phyloP scores from a whole-genome alignment of 2,329 filamentous ascomycete species.

The Macroventuria anomochaeta region DNA sequence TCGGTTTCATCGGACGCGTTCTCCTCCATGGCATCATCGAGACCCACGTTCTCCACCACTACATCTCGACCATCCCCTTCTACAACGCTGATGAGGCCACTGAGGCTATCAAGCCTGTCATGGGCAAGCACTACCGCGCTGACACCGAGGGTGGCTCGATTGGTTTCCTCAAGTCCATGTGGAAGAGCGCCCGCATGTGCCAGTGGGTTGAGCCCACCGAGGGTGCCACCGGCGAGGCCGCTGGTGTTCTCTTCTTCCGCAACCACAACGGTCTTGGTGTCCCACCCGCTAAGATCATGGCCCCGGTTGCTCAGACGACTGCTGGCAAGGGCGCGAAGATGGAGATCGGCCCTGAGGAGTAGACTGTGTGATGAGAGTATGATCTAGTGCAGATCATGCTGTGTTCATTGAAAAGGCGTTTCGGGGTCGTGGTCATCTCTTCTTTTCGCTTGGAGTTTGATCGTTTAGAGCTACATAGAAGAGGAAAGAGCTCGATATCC shows the following conservation, averaged over 20 bases:
- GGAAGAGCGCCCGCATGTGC: conserved; percentile 81
- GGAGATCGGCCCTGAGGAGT: conserved; percentile 43
- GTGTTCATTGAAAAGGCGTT: conserved; percentile 29
- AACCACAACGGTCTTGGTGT: conserved; percentile 88
- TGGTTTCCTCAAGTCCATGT: conserved; percentile 87
- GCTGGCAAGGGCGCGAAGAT: conserved; percentile 45
- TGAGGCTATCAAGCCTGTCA: conserved; percentile 91
- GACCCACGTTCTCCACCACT: conserved; percentile 98
- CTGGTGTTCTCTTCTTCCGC: conserved; percentile 91
- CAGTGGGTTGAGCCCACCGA: conserved; percentile 96
- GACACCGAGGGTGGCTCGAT: conserved; percentile 75
- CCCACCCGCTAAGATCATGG: conserved; percentile 55
- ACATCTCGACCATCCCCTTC: conserved; percentile 93
- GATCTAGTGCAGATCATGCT: conserved; percentile 27
- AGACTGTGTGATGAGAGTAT: conserved; percentile 27
- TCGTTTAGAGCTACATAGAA: conserved; percentile 23
- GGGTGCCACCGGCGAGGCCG: conserved; percentile 78
- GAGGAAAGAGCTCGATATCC: conserved; percentile 20
- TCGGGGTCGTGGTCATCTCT: conserved; percentile 15
- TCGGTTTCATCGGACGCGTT: conserved; percentile 90
- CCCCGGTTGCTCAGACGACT: conserved; percentile 36
- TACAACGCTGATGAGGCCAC: conserved; percentile 95
- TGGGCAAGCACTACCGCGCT: conserved; percentile 93
- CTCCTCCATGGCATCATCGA: conserved; percentile 96
- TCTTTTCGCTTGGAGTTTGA: conserved; percentile 22